Base-by-base conservation (phyloP, 345 rosid genomes). In the Euphorbia pulcherrima region DNA sequence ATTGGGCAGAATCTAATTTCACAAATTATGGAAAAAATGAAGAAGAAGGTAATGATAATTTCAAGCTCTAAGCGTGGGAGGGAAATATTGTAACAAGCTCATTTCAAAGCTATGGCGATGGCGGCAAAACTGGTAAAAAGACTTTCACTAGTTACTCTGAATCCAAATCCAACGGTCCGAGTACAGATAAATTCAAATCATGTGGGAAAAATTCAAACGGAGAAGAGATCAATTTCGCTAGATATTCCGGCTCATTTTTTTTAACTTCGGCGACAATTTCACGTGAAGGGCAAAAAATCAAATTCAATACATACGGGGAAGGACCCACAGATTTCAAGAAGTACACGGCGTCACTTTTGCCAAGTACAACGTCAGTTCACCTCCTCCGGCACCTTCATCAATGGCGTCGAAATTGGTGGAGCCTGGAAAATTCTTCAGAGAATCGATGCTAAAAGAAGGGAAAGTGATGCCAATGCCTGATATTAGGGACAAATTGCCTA, bases 401-500 rank as follows among this genome's bases (percentile, higher is more conserved):
- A 78, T 51, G 67, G 53, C 29, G 10, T 33, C 5, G 86, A 82
- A 71, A 59, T 90, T 97, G 98, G 82, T 87, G 7, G 96, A 88
- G 71, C 84, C 83, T 60, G 97, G 97, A 13, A 90, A 90, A 67
- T 92, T 93, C 79, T 93, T 93, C 68, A 62, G 94, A 13, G 94
- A 93, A 72, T 72, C 83, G 0, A 79, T 73, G 82, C 66, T 93
- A 17, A 89, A 83, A 72, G 70, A 74, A 69, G 97, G 98, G 60
- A 82, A 77, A 0, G 62, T 72, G 9, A 86, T 90, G 88, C 87
- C 88, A 39, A 84, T 93, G 96, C 96, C 98, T 1, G 97, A 93
- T 76, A 87, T 93, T 48, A 66, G 23, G 12, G 98, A 93, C 80
- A 89, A 84, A 76, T 87, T 90, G 98, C 98, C 98, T 16, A 62